Conservation (phyloP, 306 rosid species). For the Castanea mollissima region DNA sequence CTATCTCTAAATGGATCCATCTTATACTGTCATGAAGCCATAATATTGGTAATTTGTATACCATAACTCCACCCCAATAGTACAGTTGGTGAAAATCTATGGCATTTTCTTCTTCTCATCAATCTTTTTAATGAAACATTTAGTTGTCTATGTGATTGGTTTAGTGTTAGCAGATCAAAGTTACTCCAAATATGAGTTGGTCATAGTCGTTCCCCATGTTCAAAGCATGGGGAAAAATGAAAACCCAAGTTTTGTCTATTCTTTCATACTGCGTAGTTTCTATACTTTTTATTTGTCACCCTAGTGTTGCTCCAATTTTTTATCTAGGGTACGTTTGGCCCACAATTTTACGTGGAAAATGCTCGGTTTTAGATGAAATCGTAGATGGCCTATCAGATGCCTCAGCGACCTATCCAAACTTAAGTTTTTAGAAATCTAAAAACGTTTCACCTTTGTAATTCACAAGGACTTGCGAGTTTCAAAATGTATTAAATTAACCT, state of each 20-base stretch:
- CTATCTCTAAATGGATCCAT: conserved; percentile 6
- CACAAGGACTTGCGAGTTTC: no score
- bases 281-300: no score
- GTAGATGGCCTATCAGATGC: no score
- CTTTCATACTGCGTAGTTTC: no score
- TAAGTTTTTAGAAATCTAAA: no score
- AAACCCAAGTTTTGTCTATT: neutral
- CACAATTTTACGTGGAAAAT: no score
- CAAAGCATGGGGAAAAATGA: neutral
- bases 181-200: neutral
- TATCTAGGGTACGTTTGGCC: no score
- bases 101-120: neutral
- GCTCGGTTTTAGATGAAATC: no score
- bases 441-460: no score
- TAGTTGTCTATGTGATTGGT: neutral
- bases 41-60: conserved; percentile 14
- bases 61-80: neutral
- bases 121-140: neutral
- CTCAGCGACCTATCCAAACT: no score
- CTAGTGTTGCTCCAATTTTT: no score
- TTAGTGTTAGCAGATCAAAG: neutral
- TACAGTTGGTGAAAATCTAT: neutral
- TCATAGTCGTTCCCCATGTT: neutral
- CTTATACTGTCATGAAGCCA: conserved; percentile 12
- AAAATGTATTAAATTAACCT: no score